Conservation (phyloP, 345 rosid species). For the Luvunga scandens region DNA sequence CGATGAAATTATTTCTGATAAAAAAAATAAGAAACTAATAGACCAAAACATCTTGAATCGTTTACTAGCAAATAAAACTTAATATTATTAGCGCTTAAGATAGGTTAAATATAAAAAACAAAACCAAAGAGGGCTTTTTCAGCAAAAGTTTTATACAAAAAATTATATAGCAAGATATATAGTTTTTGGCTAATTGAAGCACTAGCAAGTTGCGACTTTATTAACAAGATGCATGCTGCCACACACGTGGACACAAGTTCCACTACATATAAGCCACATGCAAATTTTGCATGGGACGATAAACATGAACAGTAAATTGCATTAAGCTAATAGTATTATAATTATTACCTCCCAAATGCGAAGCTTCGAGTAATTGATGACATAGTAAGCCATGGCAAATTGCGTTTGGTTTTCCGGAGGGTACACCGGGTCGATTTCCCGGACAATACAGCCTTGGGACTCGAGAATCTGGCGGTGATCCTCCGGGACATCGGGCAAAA, state of each 20-base stretch:
- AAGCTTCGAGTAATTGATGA: constrained; percentile 75
- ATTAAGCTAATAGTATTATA: not conserved
- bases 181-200: not conserved
- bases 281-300: constrained; percentile 9
- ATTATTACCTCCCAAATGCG: constrained; percentile 72
- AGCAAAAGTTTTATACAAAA: not conserved
- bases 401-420: constrained; percentile 51
- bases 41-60: too few species aligned
- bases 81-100: too few species aligned
- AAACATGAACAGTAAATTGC: not conserved
- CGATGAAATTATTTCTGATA: not conserved
- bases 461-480: constrained; percentile 52
- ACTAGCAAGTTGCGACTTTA: not conserved
- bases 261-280: not conserved
- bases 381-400: constrained; percentile 69
- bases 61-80: too few species aligned
- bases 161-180: not conserved
- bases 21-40: too few species aligned
- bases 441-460: constrained; percentile 57
- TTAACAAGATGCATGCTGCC: not conserved
- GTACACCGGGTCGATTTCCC: constrained; percentile 51
- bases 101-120: not conserved
- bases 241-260: not conserved
- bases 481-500: constrained; percentile 63
- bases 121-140: not conserved